phyloP scores from a whole-genome alignment of 352 stramenopile species.

The Pythium monospermum region DNA sequence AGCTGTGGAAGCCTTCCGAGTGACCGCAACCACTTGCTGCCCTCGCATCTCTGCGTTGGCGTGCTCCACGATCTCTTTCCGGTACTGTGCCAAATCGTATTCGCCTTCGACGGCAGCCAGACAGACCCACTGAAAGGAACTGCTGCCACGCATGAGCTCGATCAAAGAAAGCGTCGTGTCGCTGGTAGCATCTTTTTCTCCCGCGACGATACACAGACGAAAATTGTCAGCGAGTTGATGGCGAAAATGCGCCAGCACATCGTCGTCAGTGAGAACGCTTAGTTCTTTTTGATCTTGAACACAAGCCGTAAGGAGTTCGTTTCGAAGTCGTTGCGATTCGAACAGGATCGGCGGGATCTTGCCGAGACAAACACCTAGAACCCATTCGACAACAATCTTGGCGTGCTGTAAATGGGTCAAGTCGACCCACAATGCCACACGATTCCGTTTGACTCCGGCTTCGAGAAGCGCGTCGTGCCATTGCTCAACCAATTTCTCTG shows the following conservation, averaged over 20 bases:
- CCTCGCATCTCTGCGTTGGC: constrained; percentile 5
- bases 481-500: not conserved
- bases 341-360: constrained; percentile 35
- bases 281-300: constrained; percentile 30
- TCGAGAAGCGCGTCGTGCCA: not conserved
- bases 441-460: not conserved
- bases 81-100: constrained; percentile 1
- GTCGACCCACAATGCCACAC: constrained; percentile 2
- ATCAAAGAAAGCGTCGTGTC: not conserved
- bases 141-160: constrained; percentile 9
- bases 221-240: constrained; percentile 33
- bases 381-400: too few species aligned
- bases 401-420: too few species aligned
- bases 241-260: constrained; percentile 29
- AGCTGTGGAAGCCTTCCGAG: too few species aligned
- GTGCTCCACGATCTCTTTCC: constrained; percentile 1
- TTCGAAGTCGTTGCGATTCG: constrained; percentile 27
- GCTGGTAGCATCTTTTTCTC: not conserved
- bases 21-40: not conserved
- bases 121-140: constrained; percentile 14
- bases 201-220: constrained; percentile 36
- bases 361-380: constrained; percentile 25
- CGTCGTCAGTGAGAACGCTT: constrained; percentile 27
- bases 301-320: constrained; percentile 28
- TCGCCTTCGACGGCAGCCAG: constrained; percentile 1